Evolutionary conservation across 352 stramenopile species (phyloP).

Genomic region (Globisporangium solare): DNA sequence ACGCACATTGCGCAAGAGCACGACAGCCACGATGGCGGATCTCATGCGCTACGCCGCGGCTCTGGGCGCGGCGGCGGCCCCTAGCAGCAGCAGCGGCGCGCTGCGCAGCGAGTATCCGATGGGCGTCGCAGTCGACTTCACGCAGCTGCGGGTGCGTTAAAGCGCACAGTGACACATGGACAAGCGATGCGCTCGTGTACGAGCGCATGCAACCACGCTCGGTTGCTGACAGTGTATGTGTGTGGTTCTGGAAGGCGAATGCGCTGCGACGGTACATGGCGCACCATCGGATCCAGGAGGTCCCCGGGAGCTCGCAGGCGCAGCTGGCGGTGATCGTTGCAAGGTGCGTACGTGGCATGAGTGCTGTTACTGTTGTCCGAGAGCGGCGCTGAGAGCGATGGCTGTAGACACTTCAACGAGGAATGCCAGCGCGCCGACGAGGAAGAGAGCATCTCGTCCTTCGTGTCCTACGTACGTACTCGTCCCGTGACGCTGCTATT

Average conservation of each 20-base stretch:
- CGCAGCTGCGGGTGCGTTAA: constrained; percentile 54
- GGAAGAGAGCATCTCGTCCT: constrained; percentile 53
- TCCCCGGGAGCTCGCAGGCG: constrained; percentile 39
- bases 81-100: neutral
- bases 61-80: too few species aligned
- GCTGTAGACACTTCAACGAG: constrained; percentile 61
- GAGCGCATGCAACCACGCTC: too few species aligned
- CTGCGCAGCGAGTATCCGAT: constrained; percentile 51
- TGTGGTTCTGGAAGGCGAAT: constrained; percentile 36
- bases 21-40: constrained; percentile 2
- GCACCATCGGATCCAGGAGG: constrained; percentile 50
- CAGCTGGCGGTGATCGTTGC: constrained; percentile 60
- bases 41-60: neutral
- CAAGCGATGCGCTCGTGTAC: too few species aligned
- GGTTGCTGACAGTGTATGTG: neutral
- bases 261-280: constrained; percentile 67
- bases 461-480: constrained; percentile 54
- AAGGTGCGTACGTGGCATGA: too few species aligned
- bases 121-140: constrained; percentile 67
- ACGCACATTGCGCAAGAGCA: neutral
- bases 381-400: too few species aligned
- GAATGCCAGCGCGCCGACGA: constrained; percentile 61
- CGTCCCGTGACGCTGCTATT: too few species aligned
- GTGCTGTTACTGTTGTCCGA: too few species aligned
- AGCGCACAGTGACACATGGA: too few species aligned